Percentiles rank a stretch among this genome's conserved stretches.
Evolutionary conservation across 2,329 filamentous ascomycete species (phyloP).

Genomic region (Arthrocladium fulminans): DNA sequence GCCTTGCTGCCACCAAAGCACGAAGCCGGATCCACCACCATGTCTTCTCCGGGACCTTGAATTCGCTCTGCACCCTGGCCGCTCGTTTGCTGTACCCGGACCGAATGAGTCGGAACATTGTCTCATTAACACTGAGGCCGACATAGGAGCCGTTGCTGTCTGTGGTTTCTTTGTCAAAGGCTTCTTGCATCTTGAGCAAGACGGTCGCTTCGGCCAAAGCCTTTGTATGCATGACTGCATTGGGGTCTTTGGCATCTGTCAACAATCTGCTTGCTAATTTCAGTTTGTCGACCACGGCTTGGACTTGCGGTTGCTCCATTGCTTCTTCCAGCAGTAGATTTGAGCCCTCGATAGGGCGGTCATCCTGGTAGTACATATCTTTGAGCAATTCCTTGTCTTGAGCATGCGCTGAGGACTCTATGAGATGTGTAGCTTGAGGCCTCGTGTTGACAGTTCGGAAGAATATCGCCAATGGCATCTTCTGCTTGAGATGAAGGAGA

Average conservation of each 20-base stretch:
- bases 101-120: conserved; percentile 77
- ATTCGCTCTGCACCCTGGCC: conserved; percentile 80
- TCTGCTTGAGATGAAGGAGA: conserved; percentile 77
- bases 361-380: conserved; percentile 95
- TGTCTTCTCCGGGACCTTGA: conserved; percentile 84
- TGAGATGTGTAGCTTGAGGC: conserved; percentile 76
- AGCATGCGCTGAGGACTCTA: conserved; percentile 72
- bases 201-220: conserved; percentile 70
- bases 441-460: conserved; percentile 83
- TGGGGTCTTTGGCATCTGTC: conserved; percentile 70
- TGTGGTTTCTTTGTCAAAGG: conserved; percentile 73
- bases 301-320: conserved; percentile 59
- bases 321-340: conserved; percentile 81
- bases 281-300: conserved; percentile 72
- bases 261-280: conserved; percentile 77
- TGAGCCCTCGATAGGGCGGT: conserved; percentile 77
- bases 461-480: conserved; percentile 80
- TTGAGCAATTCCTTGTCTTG: conserved; percentile 79
- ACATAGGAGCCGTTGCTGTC: conserved; percentile 55
- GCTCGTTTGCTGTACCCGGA: conserved; percentile 76
- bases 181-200: conserved; percentile 76
- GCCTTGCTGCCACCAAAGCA: conserved; percentile 77
- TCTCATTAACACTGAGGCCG: conserved; percentile 82
- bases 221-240: conserved; percentile 56
- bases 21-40: conserved; percentile 80